Conservation (phyloP, 2,329 filamentous ascomycete species). For the Colletotrichum filicis region DNA sequence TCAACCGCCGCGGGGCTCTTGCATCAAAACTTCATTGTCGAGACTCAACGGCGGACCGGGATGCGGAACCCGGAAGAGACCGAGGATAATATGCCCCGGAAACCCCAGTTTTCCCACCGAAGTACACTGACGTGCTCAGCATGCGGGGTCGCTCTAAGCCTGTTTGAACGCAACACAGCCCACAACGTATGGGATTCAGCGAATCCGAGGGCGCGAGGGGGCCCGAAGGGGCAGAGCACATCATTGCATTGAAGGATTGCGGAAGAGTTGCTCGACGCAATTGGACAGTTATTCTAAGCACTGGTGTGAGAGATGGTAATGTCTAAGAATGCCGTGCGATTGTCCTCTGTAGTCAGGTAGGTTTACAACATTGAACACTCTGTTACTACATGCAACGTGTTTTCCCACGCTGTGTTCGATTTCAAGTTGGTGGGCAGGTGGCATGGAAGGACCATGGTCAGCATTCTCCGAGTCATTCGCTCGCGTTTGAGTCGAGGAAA, state of each 20-base stretch:
- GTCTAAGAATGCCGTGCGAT: too few species aligned
- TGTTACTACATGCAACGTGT: too few species aligned
- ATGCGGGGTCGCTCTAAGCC: conserved; percentile 21
- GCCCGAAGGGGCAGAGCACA: conserved; percentile 8
- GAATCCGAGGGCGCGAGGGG: background rate
- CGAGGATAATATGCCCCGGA: conserved; percentile 15
- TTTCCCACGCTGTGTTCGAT: too few species aligned
- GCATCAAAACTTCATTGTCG: background rate
- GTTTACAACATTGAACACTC: too few species aligned
- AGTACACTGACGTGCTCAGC: conserved; percentile 20
- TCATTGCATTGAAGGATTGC: conserved; percentile 2
- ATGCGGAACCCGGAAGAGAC: conserved; percentile 24
- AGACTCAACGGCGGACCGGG: background rate
- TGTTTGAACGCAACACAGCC: background rate
- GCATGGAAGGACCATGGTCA: too few species aligned
- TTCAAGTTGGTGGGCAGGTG: too few species aligned
- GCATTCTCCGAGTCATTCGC: too few species aligned
- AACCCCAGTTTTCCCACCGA: conserved; percentile 22
- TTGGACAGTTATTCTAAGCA: background rate
- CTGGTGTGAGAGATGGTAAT: too few species aligned
- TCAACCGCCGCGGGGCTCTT: background rate
- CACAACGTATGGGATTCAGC: background rate
- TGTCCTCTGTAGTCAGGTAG: too few species aligned
- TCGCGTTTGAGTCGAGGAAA: too few species aligned
- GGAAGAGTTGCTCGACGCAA: background rate